Evolutionary conservation across 2,329 filamentous ascomycete genomes (phyloP), one percentile per base, ranked within the genome.

Genomic region (Aureobasidium sp.): DNA sequence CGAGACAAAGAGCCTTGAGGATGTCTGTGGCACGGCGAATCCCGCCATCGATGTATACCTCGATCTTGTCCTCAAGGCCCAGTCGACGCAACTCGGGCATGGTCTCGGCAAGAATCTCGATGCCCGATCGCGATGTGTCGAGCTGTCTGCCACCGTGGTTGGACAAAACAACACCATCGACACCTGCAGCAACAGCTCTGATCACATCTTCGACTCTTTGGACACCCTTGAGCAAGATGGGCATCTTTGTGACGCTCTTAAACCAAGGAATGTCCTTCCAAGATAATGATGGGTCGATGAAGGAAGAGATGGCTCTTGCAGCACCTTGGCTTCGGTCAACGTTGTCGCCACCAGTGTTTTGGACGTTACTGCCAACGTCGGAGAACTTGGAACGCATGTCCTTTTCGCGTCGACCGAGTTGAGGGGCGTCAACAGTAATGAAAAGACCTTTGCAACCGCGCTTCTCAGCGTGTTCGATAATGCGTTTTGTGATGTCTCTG

Each of bases 381-480:
- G 67, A 68, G 67, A 74, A 74, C 76, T 97, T 97, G 67, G 83
- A 85, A 42, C 94, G 89, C 94, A 97, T 97, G 74, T 97, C 94
- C 79, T 97, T 99, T 76, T 99, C 94, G 67, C 94, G 83, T 42
- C 94, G 86, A 45, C 94, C 94, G 24, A 99, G 86, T 75, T 97
- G 93, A 6, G 94, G 94, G 58, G 94, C 94, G 74, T 99, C 94
- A 60, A 99, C 94, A 2, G 94, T 99, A 78, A 99, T 97, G 81
- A 99, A 99, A 19, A 99, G 85, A 11, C 88, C 94, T 76, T 90
- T 94, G 81, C 94, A 97, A 31, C 94, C 94, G 62, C 94, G 87
- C 70, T 80, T 80, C 78, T 99, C 94, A 64, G 94, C 94, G 75
- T 97, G 91, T 77, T 93, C 75, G 53, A 99, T 89, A 68, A 99